phyloP scores from a whole-genome alignment of 192 early-diverging fungal species.

The Entomortierella lignicola region DNA sequence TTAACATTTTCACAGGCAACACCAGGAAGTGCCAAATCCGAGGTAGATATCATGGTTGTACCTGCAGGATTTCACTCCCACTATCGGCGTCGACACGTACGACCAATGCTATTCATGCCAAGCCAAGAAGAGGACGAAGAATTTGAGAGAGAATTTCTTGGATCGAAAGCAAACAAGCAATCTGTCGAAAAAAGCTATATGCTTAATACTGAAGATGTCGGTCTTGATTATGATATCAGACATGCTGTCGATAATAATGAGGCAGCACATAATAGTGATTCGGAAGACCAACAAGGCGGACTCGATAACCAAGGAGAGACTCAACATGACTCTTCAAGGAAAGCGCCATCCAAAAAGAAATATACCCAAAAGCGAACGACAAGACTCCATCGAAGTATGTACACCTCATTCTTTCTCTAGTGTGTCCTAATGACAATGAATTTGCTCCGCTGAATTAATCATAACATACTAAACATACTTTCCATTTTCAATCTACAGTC shows the following conservation, averaged over 20 bases:
- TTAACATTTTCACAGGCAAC: constrained; percentile 40
- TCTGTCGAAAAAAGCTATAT: too few species aligned
- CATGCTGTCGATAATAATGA: neutral
- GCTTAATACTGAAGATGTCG: too few species aligned
- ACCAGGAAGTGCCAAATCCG: constrained; percentile 33
- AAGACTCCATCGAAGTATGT: constrained; percentile 44
- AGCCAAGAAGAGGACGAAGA: constrained; percentile 42
- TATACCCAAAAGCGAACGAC: constrained; percentile 52
- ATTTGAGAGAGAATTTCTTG: constrained; percentile 40
- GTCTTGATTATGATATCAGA: too few species aligned
- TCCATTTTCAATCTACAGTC: constrained; percentile 9
- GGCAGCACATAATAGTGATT: neutral
- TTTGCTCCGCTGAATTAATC: too few species aligned
- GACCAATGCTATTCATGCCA: constrained; percentile 16
- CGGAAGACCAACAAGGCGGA: constrained; percentile 16
- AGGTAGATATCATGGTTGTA: constrained; percentile 20
- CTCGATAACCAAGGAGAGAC: neutral
- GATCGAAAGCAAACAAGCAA: neutral
- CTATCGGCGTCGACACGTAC: constrained; percentile 18
- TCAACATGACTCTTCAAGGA: neutral
- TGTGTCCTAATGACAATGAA: too few species aligned
- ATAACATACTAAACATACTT: too few species aligned
- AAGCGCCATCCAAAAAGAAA: constrained; percentile 25
- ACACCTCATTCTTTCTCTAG: neutral
- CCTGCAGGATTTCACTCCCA: constrained; percentile 48